These are phyloP conservation scores for Tuctoria greenei DNA, from an alignment of 176 grass and related monocot species.

Conservation along the genomic window DNA sequence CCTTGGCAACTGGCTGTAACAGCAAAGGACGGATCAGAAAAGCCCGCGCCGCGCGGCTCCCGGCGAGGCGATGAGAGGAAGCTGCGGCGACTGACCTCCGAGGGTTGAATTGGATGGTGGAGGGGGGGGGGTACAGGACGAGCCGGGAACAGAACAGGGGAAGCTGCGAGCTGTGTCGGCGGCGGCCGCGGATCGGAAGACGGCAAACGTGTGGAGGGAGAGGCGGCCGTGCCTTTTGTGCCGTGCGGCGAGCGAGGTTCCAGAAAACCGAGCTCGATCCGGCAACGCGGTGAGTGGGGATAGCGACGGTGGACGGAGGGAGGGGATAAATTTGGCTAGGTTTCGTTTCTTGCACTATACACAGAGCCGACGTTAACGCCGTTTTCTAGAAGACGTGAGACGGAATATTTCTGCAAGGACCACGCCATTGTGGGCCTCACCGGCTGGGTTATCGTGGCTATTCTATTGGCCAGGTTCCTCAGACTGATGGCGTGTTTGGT, in stretches of 20 bases:
- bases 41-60: neutral
- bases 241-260: conserved; percentile 45
- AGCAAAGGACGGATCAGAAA: neutral
- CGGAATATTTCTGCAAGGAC: neutral
- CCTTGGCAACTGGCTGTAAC: no score
- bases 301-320: conserved; percentile 4
- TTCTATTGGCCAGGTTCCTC: neutral
- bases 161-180: neutral
- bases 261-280: conserved; percentile 40
- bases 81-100: neutral
- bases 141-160: no score
- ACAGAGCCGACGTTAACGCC: conserved; percentile 4
- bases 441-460: neutral
- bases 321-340: conserved; percentile 26
- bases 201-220: conserved; percentile 46
- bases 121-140: neutral
- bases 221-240: conserved; percentile 26
- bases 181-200: conserved; percentile 8
- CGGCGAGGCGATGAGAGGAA: neutral
- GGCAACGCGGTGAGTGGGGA: conserved; percentile 16
- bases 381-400: conserved; percentile 39
- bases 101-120: neutral
- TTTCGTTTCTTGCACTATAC: neutral
- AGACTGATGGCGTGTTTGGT: neutral
- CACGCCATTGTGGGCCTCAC: neutral